Conservation (phyloP, 108 stramenopile species). For the Pseudonitzschia pungens region DNA sequence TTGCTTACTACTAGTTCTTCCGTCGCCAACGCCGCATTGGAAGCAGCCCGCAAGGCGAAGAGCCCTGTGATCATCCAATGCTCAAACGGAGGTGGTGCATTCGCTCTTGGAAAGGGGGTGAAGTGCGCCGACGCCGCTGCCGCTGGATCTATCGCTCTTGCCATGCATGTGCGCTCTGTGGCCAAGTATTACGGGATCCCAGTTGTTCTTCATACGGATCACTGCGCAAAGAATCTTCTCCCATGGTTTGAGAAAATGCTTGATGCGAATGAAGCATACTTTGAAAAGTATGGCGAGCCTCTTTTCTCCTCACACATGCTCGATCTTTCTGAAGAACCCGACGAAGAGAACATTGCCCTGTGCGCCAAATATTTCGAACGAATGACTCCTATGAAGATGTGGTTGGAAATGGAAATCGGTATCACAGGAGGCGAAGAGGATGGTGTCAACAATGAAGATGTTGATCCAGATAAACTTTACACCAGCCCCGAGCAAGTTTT, state of each 20-base stretch:
- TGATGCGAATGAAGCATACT: conserved; percentile 81
- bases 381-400: conserved; percentile 76
- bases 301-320: conserved; percentile 82
- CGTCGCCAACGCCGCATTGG: conserved; percentile 74
- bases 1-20: conserved; percentile 22
- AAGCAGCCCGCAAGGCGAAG: conserved; percentile 71
- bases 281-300: conserved; percentile 70
- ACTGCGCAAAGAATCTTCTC: conserved; percentile 87
- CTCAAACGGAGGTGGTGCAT: conserved; percentile 76
- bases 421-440: conserved; percentile 94
- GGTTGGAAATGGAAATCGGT: conserved; percentile 93
- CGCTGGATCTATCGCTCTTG: conserved; percentile 80
- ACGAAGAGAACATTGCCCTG: conserved; percentile 81
- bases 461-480: conserved; percentile 90
- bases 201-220: conserved; percentile 89
- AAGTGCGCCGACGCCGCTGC: conserved; percentile 72
- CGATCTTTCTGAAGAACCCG: conserved; percentile 76
- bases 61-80: conserved; percentile 84
- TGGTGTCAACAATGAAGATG: conserved; percentile 88
- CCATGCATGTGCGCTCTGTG: conserved; percentile 82
- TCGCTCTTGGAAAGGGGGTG: conserved; percentile 77
- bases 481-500: conserved; percentile 86
- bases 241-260: conserved; percentile 91
- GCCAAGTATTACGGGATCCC: conserved; percentile 89
- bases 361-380: conserved; percentile 79